These are phyloP conservation scores for Gentiana dahurica DNA, from an alignment of 257 asterid genomes.

Conservation along the genomic window DNA sequence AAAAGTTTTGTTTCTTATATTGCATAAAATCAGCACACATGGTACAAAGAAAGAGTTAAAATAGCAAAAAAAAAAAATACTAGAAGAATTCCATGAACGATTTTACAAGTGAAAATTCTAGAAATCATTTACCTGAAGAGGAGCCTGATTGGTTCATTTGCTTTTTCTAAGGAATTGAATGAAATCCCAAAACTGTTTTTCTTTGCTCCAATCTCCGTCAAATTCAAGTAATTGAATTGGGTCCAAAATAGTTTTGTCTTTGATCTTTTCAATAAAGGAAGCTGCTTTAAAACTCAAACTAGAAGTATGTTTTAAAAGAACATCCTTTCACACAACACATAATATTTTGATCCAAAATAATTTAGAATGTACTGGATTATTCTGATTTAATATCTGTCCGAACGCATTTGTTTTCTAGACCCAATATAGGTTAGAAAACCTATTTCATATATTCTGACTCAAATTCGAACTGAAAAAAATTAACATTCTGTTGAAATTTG, in stretches of 20 bases:
- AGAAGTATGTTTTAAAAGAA: neutral
- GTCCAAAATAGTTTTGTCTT: neutral
- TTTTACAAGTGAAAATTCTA: no score
- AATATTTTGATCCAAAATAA: no score
- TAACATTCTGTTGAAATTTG: no score
- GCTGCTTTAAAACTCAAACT: neutral
- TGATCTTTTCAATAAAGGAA: constrained; percentile 1
- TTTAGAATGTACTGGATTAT: no score
- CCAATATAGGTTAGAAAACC: no score
- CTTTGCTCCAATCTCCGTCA: constrained; percentile 22
- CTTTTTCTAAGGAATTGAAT: constrained; percentile 10
- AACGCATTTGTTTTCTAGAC: no score
- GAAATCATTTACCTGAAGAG: constrained; percentile 9
- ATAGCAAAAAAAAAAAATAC: neutral
- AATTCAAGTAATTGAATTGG: constrained; percentile 9
- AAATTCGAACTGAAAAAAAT: no score
- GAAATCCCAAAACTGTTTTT: constrained; percentile 16
- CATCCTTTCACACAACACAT: no score
- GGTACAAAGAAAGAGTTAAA: neutral
- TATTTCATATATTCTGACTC: no score
- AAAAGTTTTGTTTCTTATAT: no score
- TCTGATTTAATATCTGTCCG: no score
- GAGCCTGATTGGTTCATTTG: constrained; percentile 11
- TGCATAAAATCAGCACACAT: no score
- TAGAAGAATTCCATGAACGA: neutral